Evolutionary conservation across 2,329 filamentous ascomycete genomes (phyloP).

Genomic region (Pleurostoma richardsiae): DNA sequence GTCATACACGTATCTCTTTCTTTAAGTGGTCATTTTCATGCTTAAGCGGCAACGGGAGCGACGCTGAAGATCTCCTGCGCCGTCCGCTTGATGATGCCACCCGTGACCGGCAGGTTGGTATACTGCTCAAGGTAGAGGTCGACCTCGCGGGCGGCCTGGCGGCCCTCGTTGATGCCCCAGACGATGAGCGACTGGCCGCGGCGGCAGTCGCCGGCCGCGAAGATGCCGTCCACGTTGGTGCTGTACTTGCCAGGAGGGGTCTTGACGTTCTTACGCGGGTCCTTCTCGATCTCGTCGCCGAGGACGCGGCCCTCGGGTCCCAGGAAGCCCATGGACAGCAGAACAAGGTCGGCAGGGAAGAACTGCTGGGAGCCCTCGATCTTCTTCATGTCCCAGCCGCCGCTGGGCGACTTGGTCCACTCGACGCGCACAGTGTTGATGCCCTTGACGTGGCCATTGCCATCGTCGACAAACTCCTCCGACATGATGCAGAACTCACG

Average conservation of each 20-base stretch:
- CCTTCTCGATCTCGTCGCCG: slow-evolving; percentile 80
- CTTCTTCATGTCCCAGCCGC: slow-evolving; percentile 99
- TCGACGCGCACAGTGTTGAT: slow-evolving; percentile 95
- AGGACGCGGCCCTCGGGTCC: slow-evolving; percentile 87
- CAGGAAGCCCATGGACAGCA: slow-evolving; percentile 96
- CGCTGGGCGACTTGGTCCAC: slow-evolving; percentile 85
- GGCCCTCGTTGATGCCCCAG: slow-evolving; percentile 97
- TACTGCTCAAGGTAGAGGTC: slow-evolving; percentile 79
- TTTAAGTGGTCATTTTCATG: not conserved
- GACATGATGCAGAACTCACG: slow-evolving; percentile 99
- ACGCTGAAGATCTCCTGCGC: slow-evolving; percentile 61
- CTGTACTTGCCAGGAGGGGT: slow-evolving; percentile 81
- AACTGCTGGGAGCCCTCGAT: slow-evolving; percentile 89
- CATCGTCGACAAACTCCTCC: slow-evolving; percentile 91
- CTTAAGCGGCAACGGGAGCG: slow-evolving; percentile 13
- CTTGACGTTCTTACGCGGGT: slow-evolving; percentile 93
- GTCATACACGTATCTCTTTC: not conserved
- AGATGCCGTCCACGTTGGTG: slow-evolving; percentile 84
- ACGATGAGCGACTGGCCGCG: slow-evolving; percentile 94
- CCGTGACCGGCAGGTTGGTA: slow-evolving; percentile 80
- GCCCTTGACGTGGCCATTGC: slow-evolving; percentile 81
- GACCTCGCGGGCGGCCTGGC: slow-evolving; percentile 86
- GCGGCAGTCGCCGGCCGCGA: slow-evolving; percentile 91
- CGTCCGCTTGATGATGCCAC: slow-evolving; percentile 85
- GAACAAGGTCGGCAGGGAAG: slow-evolving; percentile 92